Percentiles rank a stretch among this genome's conserved stretches.
Conservation (phyloP, 768 basidiomycete species). For the Thelephora aurantiotincta region DNA sequence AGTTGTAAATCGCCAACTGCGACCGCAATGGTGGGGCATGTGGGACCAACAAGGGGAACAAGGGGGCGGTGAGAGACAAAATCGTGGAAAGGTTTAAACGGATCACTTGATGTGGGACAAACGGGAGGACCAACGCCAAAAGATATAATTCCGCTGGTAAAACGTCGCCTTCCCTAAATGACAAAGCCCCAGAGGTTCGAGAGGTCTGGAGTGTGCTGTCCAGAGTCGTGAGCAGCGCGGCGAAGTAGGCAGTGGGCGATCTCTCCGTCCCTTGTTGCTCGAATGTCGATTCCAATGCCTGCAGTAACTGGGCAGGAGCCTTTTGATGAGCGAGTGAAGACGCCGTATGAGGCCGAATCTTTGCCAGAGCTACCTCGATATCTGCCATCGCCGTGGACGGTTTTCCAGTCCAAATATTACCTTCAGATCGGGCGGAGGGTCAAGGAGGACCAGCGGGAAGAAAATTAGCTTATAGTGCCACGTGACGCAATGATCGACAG, state of each 20-base stretch:
- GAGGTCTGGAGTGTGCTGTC: slow-evolving; percentile 60
- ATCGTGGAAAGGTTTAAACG: slow-evolving; percentile 60
- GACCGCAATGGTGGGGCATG: slow-evolving; percentile 79
- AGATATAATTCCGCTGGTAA: slow-evolving; percentile 80
- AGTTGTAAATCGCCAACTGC: slow-evolving; percentile 63
- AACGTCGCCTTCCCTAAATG: slow-evolving; percentile 51
- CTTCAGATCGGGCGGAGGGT: too few species aligned
- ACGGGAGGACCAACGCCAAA: slow-evolving; percentile 60
- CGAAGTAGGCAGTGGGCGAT: slow-evolving; percentile 86
- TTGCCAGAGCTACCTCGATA: slow-evolving; percentile 50
- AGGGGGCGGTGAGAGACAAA: slow-evolving; percentile 58
- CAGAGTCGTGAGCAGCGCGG: slow-evolving; percentile 75
- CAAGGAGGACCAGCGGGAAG: too few species aligned
- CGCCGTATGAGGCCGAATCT: slow-evolving; percentile 76
- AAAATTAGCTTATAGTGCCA: too few species aligned
- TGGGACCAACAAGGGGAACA: slow-evolving; percentile 52
- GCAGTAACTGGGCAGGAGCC: slow-evolving; percentile 72
- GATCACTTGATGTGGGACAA: slow-evolving; percentile 70
- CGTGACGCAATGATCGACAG: too few species aligned
- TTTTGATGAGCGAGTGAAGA: slow-evolving; percentile 82
- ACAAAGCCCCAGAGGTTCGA: slow-evolving; percentile 18
- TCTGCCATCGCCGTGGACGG: slow-evolving; percentile 8
- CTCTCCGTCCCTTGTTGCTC: slow-evolving; percentile 52
- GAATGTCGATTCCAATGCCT: slow-evolving; percentile 73
- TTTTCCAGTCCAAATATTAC: too few species aligned